A percentile compares a stretch with the other conserved stretches of the same genome.
Conservation (phyloP, 768 basidiomycete genomes). For the Tulasnella sp. region DNA sequence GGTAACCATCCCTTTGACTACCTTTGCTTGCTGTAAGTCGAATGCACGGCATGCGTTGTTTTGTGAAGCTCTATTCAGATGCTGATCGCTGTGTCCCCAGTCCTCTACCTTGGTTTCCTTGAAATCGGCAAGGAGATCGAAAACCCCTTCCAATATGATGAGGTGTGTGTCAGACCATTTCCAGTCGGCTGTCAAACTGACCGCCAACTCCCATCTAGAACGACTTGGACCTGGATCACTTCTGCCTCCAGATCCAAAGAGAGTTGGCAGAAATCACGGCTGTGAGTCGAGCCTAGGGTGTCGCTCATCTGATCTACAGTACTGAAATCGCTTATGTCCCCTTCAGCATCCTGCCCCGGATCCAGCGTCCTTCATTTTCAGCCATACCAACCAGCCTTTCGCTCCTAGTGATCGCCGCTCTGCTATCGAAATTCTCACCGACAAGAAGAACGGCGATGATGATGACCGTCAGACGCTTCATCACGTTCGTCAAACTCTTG, state of each 20-base stretch:
- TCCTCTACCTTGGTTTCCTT: slow-evolving; percentile 30
- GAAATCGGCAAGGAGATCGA: slow-evolving; percentile 31
- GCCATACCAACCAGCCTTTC: slow-evolving; percentile 58
- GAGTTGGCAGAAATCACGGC: slow-evolving; percentile 64
- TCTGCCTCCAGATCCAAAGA: slow-evolving; percentile 57
- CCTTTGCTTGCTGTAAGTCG: slow-evolving; percentile 15
- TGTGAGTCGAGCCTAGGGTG: slow-evolving; percentile 38
- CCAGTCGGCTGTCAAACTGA: neutral
- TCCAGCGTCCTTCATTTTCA: slow-evolving; percentile 49
- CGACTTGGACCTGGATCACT: slow-evolving; percentile 44
- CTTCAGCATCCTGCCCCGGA: slow-evolving; percentile 48
- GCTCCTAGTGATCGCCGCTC: slow-evolving; percentile 53
- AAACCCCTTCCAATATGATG: slow-evolving; percentile 32
- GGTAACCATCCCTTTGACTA: slow-evolving; percentile 38
- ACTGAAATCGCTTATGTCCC: neutral
- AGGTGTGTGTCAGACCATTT: slow-evolving; percentile 15
- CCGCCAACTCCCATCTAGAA: neutral
- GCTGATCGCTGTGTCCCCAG: neutral
- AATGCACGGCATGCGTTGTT: neutral
- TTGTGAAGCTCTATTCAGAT: neutral
- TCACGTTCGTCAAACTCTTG: slow-evolving; percentile 30
- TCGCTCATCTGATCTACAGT: neutral
- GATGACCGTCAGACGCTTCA: slow-evolving; percentile 26
- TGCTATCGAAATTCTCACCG: slow-evolving; percentile 46
- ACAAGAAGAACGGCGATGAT: slow-evolving; percentile 33